phyloP scores from a whole-genome alignment of 805 yeast genomes.

The Wickerhamomyces canadensis region DNA sequence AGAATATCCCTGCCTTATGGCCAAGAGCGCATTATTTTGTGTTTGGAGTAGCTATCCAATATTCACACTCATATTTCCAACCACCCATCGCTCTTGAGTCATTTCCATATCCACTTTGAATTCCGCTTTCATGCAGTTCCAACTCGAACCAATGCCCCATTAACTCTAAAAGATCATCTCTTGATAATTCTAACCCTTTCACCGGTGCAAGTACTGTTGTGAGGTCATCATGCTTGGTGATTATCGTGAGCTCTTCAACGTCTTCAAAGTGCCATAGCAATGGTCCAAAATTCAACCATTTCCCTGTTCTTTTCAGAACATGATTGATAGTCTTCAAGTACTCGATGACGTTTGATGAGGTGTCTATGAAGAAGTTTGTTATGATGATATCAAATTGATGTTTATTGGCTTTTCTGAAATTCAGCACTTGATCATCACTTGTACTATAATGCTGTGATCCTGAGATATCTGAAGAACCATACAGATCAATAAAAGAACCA shows the following conservation, averaged over 20 bases:
- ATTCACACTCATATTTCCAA: constrained; percentile 58
- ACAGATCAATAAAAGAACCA: constrained; percentile 66
- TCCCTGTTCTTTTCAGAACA: constrained; percentile 39
- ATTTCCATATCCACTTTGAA: constrained; percentile 48
- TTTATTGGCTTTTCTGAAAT: constrained; percentile 36
- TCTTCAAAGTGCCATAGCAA: constrained; percentile 68
- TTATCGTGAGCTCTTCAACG: constrained; percentile 29
- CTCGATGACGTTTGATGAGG: constrained; percentile 54
- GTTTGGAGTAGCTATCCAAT: constrained; percentile 54
- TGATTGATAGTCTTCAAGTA: constrained; percentile 44
- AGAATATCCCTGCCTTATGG: no score
- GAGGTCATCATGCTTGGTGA: constrained; percentile 16
- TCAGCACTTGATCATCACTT: constrained; percentile 31
- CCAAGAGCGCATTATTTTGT: no score
- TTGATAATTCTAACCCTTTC: constrained; percentile 54
- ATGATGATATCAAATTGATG: constrained; percentile 39
- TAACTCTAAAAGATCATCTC: constrained; percentile 47
- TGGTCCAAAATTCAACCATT: constrained; percentile 67
- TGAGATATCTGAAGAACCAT: constrained; percentile 39
- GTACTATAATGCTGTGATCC: constrained; percentile 15
- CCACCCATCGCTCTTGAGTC: constrained; percentile 46
- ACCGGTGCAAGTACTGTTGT: constrained; percentile 27
- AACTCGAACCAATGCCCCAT: constrained; percentile 48
- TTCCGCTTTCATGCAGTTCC: constrained; percentile 34
- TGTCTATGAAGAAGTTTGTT: constrained; percentile 61